phyloP scores from a whole-genome alignment of 176 grass and related monocot genomes.

The Echinochloa phyllopogon region DNA sequence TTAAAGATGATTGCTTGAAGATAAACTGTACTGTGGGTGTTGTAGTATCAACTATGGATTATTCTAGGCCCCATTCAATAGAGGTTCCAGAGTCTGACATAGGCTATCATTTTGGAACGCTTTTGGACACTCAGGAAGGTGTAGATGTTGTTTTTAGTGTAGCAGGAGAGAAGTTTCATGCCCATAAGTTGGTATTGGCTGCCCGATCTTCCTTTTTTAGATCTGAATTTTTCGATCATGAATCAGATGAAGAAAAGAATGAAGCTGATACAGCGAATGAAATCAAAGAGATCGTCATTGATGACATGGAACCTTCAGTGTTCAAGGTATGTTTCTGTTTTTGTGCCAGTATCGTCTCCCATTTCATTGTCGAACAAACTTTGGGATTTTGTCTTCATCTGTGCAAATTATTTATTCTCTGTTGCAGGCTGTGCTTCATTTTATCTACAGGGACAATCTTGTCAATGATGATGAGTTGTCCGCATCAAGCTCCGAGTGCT shows the following conservation, averaged over 20 bases:
- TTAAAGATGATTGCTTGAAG: constrained; percentile 95
- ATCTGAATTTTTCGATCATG: constrained; percentile 62
- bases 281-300: constrained; percentile 65
- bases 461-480: constrained; percentile 76
- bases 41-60: constrained; percentile 77
- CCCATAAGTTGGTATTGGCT: constrained; percentile 82
- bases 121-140: constrained; percentile 81
- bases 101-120: constrained; percentile 76
- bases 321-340: constrained; percentile 67
- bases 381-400: not conserved
- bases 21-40: constrained; percentile 95
- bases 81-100: constrained; percentile 86
- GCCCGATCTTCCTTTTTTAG: constrained; percentile 75
- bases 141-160: constrained; percentile 85
- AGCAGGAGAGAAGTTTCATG: constrained; percentile 82
- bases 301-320: constrained; percentile 84
- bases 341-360: constrained; percentile 18
- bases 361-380: constrained; percentile 25
- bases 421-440: constrained; percentile 78
- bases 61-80: constrained; percentile 65
- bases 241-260: constrained; percentile 52
- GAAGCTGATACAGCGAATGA: constrained; percentile 20
- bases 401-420: constrained; percentile 39
- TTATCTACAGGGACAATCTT: constrained; percentile 84
- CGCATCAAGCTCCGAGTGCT: constrained; percentile 70